These are phyloP conservation scores for Achlya hypogyna DNA, from an alignment of 352 stramenopile genomes.

Conservation along the genomic window DNA sequence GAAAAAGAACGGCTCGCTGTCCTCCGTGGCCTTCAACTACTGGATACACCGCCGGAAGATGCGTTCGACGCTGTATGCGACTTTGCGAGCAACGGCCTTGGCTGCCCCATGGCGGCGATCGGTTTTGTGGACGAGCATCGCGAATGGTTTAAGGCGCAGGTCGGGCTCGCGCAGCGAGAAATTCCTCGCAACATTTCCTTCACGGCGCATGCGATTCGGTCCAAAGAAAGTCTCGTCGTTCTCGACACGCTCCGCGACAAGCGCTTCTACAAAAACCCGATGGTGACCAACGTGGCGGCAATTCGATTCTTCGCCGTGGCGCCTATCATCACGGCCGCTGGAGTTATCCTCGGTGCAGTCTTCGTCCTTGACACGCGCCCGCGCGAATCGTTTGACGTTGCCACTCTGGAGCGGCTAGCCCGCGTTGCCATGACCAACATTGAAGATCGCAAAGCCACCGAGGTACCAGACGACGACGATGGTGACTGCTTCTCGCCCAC, in stretches of 20 bases:
- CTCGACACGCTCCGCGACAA: slow-evolving; percentile 16
- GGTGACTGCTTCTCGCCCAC: neutral
- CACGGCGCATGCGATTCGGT: slow-evolving; percentile 6
- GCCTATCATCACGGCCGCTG: slow-evolving; percentile 36
- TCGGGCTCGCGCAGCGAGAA: slow-evolving; percentile 12
- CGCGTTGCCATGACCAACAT: slow-evolving; percentile 27
- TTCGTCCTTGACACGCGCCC: slow-evolving; percentile 81
- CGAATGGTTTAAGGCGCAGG: slow-evolving; percentile 19
- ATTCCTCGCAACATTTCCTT: slow-evolving; percentile 18
- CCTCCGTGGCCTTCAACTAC: slow-evolving; percentile 6
- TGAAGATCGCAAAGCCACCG: neutral
- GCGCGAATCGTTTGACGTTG: slow-evolving; percentile 58
- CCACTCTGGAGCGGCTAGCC: slow-evolving; percentile 56
- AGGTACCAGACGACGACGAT: neutral
- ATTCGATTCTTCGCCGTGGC: slow-evolving; percentile 14
- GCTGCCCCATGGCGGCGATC: slow-evolving; percentile 13
- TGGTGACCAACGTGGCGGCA: slow-evolving; percentile 13
- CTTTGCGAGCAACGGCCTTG: slow-evolving; percentile 13
- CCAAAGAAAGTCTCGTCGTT: slow-evolving; percentile 15
- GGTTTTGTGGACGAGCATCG: slow-evolving; percentile 14
- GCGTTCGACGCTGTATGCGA: slow-evolving; percentile 18
- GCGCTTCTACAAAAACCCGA: slow-evolving; percentile 14
- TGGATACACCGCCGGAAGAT: slow-evolving; percentile 17
- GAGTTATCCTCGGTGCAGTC: slow-evolving; percentile 73
- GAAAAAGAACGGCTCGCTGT: neutral